Evolutionary conservation across 192 early-diverging fungal genomes (phyloP), one percentile per base, ranked within the genome.

Genomic region (Phycomyces nitens): DNA sequence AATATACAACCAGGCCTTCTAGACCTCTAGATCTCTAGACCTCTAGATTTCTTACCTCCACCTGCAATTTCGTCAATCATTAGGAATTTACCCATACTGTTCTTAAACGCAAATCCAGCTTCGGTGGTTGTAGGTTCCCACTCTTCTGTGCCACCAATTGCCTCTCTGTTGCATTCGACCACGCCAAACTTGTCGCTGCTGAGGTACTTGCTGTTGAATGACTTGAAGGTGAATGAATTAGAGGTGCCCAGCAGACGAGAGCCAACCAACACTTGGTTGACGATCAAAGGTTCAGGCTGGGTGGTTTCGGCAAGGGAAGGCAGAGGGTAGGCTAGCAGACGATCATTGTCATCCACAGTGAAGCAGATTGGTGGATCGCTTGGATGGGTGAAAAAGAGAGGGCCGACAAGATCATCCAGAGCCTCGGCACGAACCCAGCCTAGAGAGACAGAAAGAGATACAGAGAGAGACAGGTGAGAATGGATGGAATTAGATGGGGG

Each of bases 171-270:
- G 22, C 82, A 84, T 5, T 76, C 60, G 5, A 91, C 88, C n/a
- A 88, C 80, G 7, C 91, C 92, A 72, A 94, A 87, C 50, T 91
- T 89, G 80, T 94, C 92, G 4, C 81, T 77, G 18, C 85, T 75
- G 14, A 93, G 73, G 69, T 92, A 93, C 57, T 80, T 80, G 34
- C 86, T 87, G 40, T 76, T 73, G 20, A 72, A 81, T 0, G 86
- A 81, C 56, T 88, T 89, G 60, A 92, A 63, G 5, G 83, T 77
- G 22, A 84, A 63, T 26, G 80, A 50, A 69, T 74, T 72, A 29
- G 81, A 64, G 7, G 80, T 69, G 5, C 81, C 86, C 11, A 87
- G 80, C 5, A 89, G 77, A 16, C 82, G 76, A 16, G 84, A 78
- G 0, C 80, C 85, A 18, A 92, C 79, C 68, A 90, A 84, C 6